Evolutionary conservation across 495 filamentous ascomycete species (phyloP).

Genomic region (Tuber borchii): DNA sequence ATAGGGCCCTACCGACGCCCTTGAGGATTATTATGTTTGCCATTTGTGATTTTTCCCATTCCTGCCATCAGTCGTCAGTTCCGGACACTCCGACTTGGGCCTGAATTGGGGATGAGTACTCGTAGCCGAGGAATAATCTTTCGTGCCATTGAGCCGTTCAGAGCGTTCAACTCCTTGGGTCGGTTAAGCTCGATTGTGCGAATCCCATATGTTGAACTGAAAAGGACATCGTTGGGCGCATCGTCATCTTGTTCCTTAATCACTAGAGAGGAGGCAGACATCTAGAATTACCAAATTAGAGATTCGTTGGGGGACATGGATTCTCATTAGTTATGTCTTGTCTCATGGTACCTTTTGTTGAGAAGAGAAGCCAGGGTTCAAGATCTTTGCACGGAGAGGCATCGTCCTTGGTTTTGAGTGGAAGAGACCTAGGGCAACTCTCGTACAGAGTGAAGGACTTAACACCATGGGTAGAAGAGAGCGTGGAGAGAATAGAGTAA

Average conservation of each 20-base stretch:
- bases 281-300: constrained; percentile 45
- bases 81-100: neutral
- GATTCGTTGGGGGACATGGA: constrained; percentile 16
- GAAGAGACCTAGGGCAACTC: constrained; percentile 51
- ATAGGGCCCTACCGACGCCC: constrained; percentile 82
- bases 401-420: constrained; percentile 56
- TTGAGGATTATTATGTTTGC: constrained; percentile 90
- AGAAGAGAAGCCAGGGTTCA: constrained; percentile 54
- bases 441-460: constrained; percentile 47
- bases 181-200: constrained; percentile 92
- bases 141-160: constrained; percentile 86
- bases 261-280: constrained; percentile 48
- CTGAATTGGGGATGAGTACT: constrained; percentile 43
- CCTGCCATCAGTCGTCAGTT: constrained; percentile 45
- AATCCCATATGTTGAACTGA: constrained; percentile 77
- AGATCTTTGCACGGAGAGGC: constrained; percentile 82
- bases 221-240: constrained; percentile 84
- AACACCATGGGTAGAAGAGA: constrained; percentile 49
- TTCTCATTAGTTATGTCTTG: neutral
- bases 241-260: constrained; percentile 57
- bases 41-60: constrained; percentile 90
- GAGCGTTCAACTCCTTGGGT: constrained; percentile 78
- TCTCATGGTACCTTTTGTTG: constrained; percentile 47
- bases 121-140: constrained; percentile 82
- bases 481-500: constrained; percentile 12